Base-by-base conservation (phyloP, 306 rosid species). In the Citrullus colocynthis region DNA sequence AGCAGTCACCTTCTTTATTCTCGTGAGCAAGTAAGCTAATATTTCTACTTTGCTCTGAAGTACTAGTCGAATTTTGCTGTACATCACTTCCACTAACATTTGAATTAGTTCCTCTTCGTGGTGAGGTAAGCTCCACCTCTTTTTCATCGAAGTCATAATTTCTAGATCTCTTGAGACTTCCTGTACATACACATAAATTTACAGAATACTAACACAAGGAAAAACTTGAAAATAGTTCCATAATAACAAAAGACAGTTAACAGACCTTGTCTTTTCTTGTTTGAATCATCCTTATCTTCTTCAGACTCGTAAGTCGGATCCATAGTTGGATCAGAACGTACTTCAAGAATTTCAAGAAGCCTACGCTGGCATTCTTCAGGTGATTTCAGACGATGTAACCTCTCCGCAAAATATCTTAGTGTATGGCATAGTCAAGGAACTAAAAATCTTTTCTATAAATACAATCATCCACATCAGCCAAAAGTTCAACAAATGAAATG, bases 371-470 rank as follows among this genome's bases (percentile, higher is more conserved):
- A 88, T 78, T 92, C 98, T 84, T 91, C 97, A 2, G 83, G 87
- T 12, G 93, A 92, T 80, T 82, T 88, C 78, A 92, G 83, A 79
- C 79, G 85, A 83, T 88, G 93, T 84, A 95, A 85, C 81, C 86
- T 91, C 88, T 88, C 98, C 83, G 81, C 91, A 17, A 81, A 85
- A 77, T 90, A 96, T 88, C 85, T 85, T 32, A 85, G 85, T 84
- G 94, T 95, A 80, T 80, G 83, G 69, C 81, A 86, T 66, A 78
- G 97, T 95, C 83, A 95, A 95, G 97, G 96, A 89, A 45, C 56
- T 44, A 71, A 71, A 48, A 71, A 14, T 14, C 56, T 28, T 11
- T 10, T 51, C 17, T 13, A 10, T 28, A 28, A 17, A 73, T 49
- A 44, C 58, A 30, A 5, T 45, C 9, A 16, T 1, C 12, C 15